These are phyloP conservation scores for Chrysoporthe puriensis DNA, from an alignment of 2,329 filamentous ascomycete species.

Conservation along the genomic window DNA sequence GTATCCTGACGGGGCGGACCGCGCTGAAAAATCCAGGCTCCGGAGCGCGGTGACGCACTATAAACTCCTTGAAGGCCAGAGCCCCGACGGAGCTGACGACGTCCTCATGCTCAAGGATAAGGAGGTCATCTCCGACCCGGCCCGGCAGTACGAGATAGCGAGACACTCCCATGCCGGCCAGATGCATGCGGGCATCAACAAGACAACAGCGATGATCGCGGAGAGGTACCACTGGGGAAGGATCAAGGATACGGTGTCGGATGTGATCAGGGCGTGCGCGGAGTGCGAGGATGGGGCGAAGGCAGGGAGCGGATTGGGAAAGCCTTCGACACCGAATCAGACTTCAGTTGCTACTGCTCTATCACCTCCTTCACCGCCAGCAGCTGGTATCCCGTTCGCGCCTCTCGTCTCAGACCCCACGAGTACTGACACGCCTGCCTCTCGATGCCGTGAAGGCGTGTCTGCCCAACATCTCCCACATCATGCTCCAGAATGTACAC, in stretches of 20 bases:
- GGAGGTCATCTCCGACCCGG: constrained; percentile 90
- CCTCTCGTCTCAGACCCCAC: constrained; percentile 26
- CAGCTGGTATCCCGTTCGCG: constrained; percentile 4
- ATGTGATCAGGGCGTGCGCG: constrained; percentile 88
- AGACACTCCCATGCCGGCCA: constrained; percentile 68
- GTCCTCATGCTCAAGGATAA: constrained; percentile 97
- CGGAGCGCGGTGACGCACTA: constrained; percentile 95
- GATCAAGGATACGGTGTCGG: constrained; percentile 95
- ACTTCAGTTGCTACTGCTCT: not conserved
- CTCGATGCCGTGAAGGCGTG: constrained; percentile 29
- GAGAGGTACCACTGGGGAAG: constrained; percentile 96
- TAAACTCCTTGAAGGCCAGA: constrained; percentile 71
- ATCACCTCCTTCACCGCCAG: constrained; percentile 19
- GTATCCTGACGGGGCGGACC: constrained; percentile 90
- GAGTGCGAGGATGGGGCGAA: constrained; percentile 85
- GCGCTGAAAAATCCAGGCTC: constrained; percentile 92
- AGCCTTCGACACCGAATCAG: constrained; percentile 25
- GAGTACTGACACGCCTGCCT: constrained; percentile 32
- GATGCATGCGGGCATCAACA: constrained; percentile 93
- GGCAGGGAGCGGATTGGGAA: constrained; percentile 35
- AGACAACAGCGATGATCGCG: constrained; percentile 91
- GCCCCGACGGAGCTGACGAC: constrained; percentile 48
- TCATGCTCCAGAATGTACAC: constrained; percentile 34
- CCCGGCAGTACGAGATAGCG: constrained; percentile 88
- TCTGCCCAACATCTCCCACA: constrained; percentile 3